These are phyloP conservation scores for Monosporascus sp. DNA, from an alignment of 2,329 filamentous ascomycete species.

Conservation along the genomic window DNA sequence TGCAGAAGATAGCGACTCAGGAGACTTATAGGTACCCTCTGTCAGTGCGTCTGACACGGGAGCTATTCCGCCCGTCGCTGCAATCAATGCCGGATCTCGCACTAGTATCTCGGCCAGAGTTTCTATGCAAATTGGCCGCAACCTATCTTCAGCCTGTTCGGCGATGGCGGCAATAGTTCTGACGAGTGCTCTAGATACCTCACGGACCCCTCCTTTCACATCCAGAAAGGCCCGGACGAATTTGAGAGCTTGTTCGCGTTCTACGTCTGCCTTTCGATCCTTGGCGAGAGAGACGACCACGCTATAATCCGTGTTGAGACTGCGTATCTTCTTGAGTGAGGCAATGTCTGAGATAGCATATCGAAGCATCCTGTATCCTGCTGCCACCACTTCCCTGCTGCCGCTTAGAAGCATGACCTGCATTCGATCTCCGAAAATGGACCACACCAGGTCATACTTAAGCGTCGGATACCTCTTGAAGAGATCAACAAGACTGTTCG, in stretches of 20 bases:
- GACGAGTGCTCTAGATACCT: slow-evolving; percentile 81
- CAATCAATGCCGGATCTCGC: slow-evolving; percentile 73
- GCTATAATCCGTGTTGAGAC: slow-evolving; percentile 84
- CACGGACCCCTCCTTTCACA: slow-evolving; percentile 84
- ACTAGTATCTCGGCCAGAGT: slow-evolving; percentile 89
- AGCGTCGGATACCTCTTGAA: slow-evolving; percentile 89
- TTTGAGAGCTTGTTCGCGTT: slow-evolving; percentile 93
- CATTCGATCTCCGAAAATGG: slow-evolving; percentile 86
- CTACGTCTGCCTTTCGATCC: slow-evolving; percentile 93
- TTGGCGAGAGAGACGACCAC: slow-evolving; percentile 91
- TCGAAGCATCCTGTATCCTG: slow-evolving; percentile 86
- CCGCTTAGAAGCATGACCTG: slow-evolving; percentile 95
- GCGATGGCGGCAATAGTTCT: slow-evolving; percentile 88
- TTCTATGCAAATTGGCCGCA: slow-evolving; percentile 86
- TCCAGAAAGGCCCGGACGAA: slow-evolving; percentile 94
- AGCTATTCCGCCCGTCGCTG: slow-evolving; percentile 77
- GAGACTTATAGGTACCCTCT: slow-evolving; percentile 86
- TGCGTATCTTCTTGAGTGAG: slow-evolving; percentile 82
- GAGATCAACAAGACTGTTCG: slow-evolving; percentile 91
- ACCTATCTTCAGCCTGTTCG: slow-evolving; percentile 75
- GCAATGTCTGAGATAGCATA: slow-evolving; percentile 90
- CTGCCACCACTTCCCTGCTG: slow-evolving; percentile 90
- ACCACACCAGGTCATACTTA: slow-evolving; percentile 96
- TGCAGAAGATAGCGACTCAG: slow-evolving; percentile 81
- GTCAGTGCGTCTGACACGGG: slow-evolving; percentile 87